These are phyloP conservation scores for Yarrowia deformans DNA, from an alignment of 805 yeast species.

Conservation along the genomic window DNA sequence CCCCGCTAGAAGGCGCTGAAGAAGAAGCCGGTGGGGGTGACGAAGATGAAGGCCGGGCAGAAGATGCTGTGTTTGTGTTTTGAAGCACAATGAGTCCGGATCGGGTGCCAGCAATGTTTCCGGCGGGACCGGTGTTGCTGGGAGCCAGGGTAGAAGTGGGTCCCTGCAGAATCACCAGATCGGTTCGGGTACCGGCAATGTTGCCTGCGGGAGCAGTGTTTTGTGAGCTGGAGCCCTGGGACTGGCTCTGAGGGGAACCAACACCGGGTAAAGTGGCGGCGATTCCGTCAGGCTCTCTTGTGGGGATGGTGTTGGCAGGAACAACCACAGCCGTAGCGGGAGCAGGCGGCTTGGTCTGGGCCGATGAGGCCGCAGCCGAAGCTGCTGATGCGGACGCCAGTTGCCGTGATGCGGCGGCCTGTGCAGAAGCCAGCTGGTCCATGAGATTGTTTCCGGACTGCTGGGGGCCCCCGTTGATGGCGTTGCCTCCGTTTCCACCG, in stretches of 20 bases:
- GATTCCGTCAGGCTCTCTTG: slow-evolving; percentile 23
- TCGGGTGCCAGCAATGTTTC: slow-evolving; percentile 22
- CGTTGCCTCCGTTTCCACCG: slow-evolving; percentile 17
- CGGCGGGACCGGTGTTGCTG: neutral
- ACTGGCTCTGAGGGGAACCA: neutral
- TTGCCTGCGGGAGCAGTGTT: neutral
- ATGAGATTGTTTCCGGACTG: slow-evolving; percentile 16
- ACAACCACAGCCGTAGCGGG: slow-evolving; percentile 5
- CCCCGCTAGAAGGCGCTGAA: neutral
- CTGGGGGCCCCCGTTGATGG: slow-evolving; percentile 9
- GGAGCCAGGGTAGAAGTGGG: neutral
- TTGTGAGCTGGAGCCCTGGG: neutral
- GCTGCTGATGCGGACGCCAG: slow-evolving; percentile 6
- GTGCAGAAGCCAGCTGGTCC: slow-evolving; percentile 16
- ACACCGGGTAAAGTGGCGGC: neutral
- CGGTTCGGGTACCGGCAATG: slow-evolving; percentile 34
- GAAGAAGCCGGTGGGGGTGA: neutral
- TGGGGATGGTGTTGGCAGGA: slow-evolving; percentile 16
- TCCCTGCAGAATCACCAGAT: neutral
- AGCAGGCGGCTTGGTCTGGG: neutral
- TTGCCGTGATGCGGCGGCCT: slow-evolving; percentile 9
- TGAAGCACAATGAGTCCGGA: slow-evolving; percentile 17
- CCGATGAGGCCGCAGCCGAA: neutral
- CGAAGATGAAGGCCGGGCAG: neutral
- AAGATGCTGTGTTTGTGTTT: slow-evolving; percentile 15